Base-by-base conservation (phyloP, 2,329 filamentous ascomycete genomes). In the Xylariomycetidae sp. region DNA sequence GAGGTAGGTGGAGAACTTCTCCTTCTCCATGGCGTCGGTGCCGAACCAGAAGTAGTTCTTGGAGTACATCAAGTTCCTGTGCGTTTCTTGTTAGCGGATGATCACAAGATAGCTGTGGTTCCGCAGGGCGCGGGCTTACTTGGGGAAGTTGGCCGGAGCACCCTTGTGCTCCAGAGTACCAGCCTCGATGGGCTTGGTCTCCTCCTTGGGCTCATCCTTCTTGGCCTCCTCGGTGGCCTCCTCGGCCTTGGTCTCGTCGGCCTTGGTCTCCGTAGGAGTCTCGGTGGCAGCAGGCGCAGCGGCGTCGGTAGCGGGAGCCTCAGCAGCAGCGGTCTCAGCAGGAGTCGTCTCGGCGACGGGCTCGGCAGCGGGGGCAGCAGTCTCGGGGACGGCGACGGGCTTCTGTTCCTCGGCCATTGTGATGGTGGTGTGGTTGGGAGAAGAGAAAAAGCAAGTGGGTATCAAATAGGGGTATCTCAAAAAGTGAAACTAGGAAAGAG, bases 1-100 rank as follows among this genome's bases (percentile, higher is more conserved):
- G 50, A 93, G 73, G 70, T 90, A 95, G 51, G 73, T 67, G 48
- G 72, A 64, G 37, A 95, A 74, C 57, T 82, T 73, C 65, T 90
- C 82, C 50, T 77, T 65, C 54, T 88, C 77, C 39, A 93, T 63
- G 31, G 84, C 66, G 35, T 88, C 84, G 31, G 76, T 69, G 49
- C 79, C 77, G 65, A 90, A 86, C 76, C 82, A 89, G 70, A 96
- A 95, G 69, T 85, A 86, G 61, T 88, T 87, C 78, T 95, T 95
- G 61, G 81, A 79, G 68, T 88, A 89, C 52, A 86, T 79, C 56
- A 96, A 76, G 62, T 87, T 85, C 77, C 86, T 93, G 15, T 20
- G 25, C 19, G 15, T 15, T 27, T 9, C 25, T 12, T 10, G 22
- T 41, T 24, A 38, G 37, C 40, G 30, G 37, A 5, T 10, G 7